phyloP scores from a whole-genome alignment of 345 rosid genomes.

The Excoecaria agallocha region DNA sequence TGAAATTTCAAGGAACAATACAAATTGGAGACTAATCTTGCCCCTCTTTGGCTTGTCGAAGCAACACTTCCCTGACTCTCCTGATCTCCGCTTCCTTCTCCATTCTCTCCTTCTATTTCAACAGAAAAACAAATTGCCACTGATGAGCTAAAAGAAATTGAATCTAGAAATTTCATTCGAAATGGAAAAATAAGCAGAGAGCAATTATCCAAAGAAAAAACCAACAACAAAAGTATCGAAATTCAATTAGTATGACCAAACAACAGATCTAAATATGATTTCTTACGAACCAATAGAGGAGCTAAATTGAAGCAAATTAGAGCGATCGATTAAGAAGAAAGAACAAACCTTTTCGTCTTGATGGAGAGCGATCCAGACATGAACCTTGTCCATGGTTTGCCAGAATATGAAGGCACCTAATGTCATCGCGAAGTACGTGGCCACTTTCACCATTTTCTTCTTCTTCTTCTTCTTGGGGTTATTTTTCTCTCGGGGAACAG shows the following conservation, averaged over 20 bases:
- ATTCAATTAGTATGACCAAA: background rate
- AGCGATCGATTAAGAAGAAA: background rate
- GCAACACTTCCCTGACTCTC: slow-evolving; percentile 26
- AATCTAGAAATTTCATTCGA: background rate
- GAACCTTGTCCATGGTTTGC: slow-evolving; percentile 87
- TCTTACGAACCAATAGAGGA: background rate
- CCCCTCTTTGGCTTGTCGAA: slow-evolving; percentile 19
- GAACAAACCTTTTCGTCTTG: slow-evolving; percentile 30
- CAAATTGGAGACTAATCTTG: background rate
- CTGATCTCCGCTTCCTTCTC: slow-evolving; percentile 29
- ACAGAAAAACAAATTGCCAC: background rate
- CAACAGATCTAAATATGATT: background rate
- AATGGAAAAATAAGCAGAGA: background rate
- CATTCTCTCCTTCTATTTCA: slow-evolving; percentile 23
- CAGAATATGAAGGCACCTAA: slow-evolving; percentile 80
- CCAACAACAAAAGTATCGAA: background rate
- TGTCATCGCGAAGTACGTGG: slow-evolving; percentile 66
- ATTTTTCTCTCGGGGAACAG: background rate
- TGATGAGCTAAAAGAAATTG: background rate
- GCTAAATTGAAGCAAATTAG: background rate
- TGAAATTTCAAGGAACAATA: background rate
- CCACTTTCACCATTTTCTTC: slow-evolving; percentile 60
- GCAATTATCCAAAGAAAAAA: background rate
- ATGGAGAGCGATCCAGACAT: slow-evolving; percentile 80
- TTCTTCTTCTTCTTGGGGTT: background rate